Conservation (phyloP, 140 eudicot species). For the Erigeron philadelphicus region DNA sequence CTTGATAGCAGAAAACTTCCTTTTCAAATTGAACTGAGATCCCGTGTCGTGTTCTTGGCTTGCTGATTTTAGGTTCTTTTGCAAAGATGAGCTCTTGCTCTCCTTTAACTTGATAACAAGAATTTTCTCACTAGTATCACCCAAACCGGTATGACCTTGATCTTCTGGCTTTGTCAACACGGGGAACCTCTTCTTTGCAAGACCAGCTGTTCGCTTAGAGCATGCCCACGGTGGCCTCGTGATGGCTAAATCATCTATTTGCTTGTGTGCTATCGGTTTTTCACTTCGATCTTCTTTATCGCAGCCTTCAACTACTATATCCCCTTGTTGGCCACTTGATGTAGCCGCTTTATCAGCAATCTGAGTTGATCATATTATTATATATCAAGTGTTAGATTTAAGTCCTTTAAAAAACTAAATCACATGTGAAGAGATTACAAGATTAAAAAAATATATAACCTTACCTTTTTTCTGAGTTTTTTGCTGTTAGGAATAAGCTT, state of each 20-base stretch:
- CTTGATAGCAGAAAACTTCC: conserved; percentile 27
- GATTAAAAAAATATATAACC: not conserved
- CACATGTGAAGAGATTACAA: not conserved
- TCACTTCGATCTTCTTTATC: conserved; percentile 22
- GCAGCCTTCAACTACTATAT: conserved; percentile 16
- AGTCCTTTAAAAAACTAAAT: conserved; percentile 1
- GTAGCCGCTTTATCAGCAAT: conserved; percentile 32
- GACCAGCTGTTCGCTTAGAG: conserved; percentile 41
- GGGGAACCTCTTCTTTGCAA: conserved; percentile 33
- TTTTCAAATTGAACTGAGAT: conserved; percentile 26
- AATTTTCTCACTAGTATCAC: conserved; percentile 18
- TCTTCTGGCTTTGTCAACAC: conserved; percentile 9
- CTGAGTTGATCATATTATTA: not conserved
- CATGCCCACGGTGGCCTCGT: conserved; percentile 44
- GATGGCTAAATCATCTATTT: conserved; percentile 36
- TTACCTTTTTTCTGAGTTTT: conserved; percentile 39
- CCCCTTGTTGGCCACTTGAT: conserved; percentile 30
- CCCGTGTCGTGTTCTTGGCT: conserved; percentile 25
- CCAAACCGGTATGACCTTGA: conserved; percentile 19
- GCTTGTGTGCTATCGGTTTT: conserved; percentile 24
- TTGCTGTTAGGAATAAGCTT: conserved; percentile 30
- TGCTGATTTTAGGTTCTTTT: conserved; percentile 27
- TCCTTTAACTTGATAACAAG: conserved; percentile 27
- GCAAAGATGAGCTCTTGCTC: conserved; percentile 25
- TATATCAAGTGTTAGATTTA: not conserved